These are phyloP conservation scores for Allium cepa DNA, from an alignment of 106 monocot species.

Conservation along the genomic window DNA sequence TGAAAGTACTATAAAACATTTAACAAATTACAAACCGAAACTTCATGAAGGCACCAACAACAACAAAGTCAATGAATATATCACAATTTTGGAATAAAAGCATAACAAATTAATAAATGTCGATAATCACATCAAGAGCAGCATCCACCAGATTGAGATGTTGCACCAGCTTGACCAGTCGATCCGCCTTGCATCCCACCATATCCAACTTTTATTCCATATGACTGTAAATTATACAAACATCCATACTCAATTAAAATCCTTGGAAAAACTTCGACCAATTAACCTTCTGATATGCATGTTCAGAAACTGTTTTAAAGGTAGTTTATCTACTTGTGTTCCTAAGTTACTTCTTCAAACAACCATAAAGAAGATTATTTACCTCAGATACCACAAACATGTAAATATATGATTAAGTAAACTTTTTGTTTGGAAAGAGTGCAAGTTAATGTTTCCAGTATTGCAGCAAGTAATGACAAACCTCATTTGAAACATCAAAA, in stretches of 20 bases:
- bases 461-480: neutral
- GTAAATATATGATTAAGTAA: neutral
- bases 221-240: conserved; percentile 13
- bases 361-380: neutral
- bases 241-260: no score
- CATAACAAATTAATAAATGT: no score
- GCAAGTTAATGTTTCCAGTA: neutral
- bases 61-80: no score
- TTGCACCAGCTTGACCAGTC: conserved; percentile 13
- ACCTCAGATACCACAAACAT: no score
- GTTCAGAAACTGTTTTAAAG: no score
- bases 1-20: no score
- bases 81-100: no score
- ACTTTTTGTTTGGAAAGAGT: neutral
- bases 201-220: conserved; percentile 32
- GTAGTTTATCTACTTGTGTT: no score
- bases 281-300: no score
- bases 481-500: conserved; percentile 32
- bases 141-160: conserved; percentile 19
- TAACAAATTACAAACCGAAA: no score
- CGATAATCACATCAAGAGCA: conserved; percentile 2
- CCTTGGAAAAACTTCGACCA: no score
- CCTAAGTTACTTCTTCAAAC: neutral
- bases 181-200: conserved; percentile 9
- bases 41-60: no score